Evolutionary conservation across 441 rosid genomes (phyloP).

Genomic region (Adansonia rubrostipa): DNA sequence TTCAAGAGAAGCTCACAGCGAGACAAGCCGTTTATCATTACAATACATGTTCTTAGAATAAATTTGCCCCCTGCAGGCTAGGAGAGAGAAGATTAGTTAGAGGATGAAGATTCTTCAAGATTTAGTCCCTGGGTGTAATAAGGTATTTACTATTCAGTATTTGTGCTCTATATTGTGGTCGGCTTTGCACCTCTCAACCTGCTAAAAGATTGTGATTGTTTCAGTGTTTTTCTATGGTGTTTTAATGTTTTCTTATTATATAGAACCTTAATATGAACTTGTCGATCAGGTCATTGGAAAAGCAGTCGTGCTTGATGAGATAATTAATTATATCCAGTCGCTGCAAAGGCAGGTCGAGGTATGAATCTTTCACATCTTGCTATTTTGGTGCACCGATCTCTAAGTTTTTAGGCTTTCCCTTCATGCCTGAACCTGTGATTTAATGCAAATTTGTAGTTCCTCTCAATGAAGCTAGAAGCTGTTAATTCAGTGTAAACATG

Average conservation of each 20-base stretch:
- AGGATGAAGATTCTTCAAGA: conserved; percentile 79
- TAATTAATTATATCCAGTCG: conserved; percentile 74
- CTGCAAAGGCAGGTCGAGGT: conserved; percentile 78
- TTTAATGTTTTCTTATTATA: background rate
- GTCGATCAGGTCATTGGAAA: conserved; percentile 66
- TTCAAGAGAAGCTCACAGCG: too few species aligned
- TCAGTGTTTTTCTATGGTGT: background rate
- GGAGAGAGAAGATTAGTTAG: conserved; percentile 77
- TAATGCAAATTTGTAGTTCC: conserved; percentile 45
- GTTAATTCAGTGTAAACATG: conserved; percentile 44
- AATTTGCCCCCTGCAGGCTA: conserved; percentile 49
- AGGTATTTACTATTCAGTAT: conserved; percentile 42
- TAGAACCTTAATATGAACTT: background rate
- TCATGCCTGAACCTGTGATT: conserved; percentile 11
- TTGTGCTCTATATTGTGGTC: background rate
- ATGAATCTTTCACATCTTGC: background rate
- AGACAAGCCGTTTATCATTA: too few species aligned
- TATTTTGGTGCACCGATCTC: background rate
- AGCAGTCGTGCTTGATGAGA: conserved; percentile 78
- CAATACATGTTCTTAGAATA: conserved; percentile 13
- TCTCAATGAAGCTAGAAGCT: conserved; percentile 74
- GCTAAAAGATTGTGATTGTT: conserved; percentile 19
- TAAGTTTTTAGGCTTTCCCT: background rate
- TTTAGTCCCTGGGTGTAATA: conserved; percentile 72
- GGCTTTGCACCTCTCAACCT: too few species aligned